Conservation (phyloP, 352 stramenopile genomes). For the Globisporangium sylvaticum region DNA sequence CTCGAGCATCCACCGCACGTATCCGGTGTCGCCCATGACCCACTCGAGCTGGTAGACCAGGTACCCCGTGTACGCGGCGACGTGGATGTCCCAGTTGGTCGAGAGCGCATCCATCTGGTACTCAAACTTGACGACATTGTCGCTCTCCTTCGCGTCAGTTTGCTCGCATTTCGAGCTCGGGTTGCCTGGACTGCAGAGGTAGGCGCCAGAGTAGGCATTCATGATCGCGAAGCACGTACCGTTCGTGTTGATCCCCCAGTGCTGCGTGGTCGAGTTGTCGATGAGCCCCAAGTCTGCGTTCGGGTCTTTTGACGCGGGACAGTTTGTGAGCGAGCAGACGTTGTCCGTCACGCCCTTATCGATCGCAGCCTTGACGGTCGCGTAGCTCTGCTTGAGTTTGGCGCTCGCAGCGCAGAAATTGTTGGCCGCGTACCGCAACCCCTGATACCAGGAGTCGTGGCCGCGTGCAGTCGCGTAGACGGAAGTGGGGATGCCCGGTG, state of each 20-base stretch:
- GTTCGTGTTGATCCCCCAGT: conserved; percentile 67
- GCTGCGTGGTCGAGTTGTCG: conserved; percentile 28
- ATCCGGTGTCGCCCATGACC: conserved; percentile 54
- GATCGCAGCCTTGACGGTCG: conserved; percentile 35
- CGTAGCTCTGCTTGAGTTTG: conserved; percentile 37
- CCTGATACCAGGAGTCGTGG: conserved; percentile 45
- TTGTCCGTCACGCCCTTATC: conserved; percentile 42
- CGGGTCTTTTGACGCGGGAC: conserved; percentile 47
- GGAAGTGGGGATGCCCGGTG: conserved; percentile 38
- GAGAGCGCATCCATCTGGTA: conserved; percentile 79
- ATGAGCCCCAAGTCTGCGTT: conserved; percentile 48
- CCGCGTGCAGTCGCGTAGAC: conserved; percentile 24
- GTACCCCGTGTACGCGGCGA: conserved; percentile 59
- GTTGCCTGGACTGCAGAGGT: conserved; percentile 58
- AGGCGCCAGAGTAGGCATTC: conserved; percentile 65
- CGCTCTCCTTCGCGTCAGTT: conserved; percentile 33
- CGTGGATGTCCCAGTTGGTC: conserved; percentile 59
- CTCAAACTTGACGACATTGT: conserved; percentile 50
- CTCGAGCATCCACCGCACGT: conserved; percentile 64
- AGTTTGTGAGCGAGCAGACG: conserved; percentile 35
- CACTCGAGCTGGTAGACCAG: conserved; percentile 67
- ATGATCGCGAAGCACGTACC: conserved; percentile 55
- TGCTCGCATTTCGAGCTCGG: conserved; percentile 47
- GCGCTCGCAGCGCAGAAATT: conserved; percentile 36
- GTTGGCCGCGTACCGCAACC: conserved; percentile 53